A percentile compares a stretch with the other conserved stretches of the same genome.
Conservation (phyloP, 2,329 filamentous ascomycete species). For the Leptosphaerulina australis region DNA sequence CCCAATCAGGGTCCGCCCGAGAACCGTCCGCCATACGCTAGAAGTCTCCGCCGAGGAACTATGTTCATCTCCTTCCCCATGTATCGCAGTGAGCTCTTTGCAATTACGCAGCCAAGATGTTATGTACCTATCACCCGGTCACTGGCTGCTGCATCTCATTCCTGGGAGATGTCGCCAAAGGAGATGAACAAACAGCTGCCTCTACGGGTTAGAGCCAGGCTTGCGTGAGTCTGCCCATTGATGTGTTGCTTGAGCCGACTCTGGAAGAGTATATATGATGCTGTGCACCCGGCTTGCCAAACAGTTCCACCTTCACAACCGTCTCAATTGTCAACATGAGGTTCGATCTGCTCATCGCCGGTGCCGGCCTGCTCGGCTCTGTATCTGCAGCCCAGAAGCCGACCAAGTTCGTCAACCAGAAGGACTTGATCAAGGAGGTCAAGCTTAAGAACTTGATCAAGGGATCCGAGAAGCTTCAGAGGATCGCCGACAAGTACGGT, state of each 20-base stretch:
- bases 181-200: constrained; percentile 27
- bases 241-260: constrained; percentile 1
- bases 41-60: constrained; percentile 22
- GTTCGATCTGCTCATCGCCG: constrained; percentile 34
- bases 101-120: constrained; percentile 30
- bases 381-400: constrained; percentile 14
- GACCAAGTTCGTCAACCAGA: constrained; percentile 14
- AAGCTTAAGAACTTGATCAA: constrained; percentile 41
- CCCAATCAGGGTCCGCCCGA: constrained; percentile 33
- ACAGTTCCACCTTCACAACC: constrained; percentile 17
- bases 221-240: constrained; percentile 3
- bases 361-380: constrained; percentile 26
- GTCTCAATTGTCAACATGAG: constrained; percentile 35
- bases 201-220: constrained; percentile 25
- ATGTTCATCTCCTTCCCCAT: constrained; percentile 31
- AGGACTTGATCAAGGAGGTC: constrained; percentile 33
- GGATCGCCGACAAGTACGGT: constrained; percentile 39
- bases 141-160: constrained; percentile 20
- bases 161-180: constrained; percentile 22
- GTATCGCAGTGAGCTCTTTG: constrained; percentile 20
- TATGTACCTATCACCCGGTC: constrained; percentile 21
- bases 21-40: constrained; percentile 15
- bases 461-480: constrained; percentile 43
- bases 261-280: constrained; percentile 29
- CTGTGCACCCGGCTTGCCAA: background rate